A percentile compares a stretch with the other conserved stretches of the same genome.
Evolutionary conservation across 192 early-diverging fungal species (phyloP).

Genomic region (Coemansia sp.): DNA sequence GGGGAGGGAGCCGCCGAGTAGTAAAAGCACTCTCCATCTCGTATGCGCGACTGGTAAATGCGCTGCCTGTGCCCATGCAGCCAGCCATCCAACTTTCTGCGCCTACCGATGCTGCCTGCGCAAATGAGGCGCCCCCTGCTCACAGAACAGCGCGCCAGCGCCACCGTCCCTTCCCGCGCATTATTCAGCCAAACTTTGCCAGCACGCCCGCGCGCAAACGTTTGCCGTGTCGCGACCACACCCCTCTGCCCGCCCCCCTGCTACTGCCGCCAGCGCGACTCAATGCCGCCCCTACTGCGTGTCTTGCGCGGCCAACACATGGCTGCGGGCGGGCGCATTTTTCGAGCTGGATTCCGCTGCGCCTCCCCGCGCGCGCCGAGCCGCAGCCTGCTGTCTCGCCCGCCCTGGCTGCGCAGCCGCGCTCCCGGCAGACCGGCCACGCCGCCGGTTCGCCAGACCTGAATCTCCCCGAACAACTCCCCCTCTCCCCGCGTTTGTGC

Average conservation of each 20-base stretch:
- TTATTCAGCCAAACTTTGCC: background rate
- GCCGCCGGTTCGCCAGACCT: too few relatives aligned
- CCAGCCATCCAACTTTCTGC: background rate
- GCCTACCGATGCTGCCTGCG: background rate
- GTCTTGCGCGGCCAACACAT: too few relatives aligned
- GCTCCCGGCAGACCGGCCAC: background rate
- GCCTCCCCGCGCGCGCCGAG: too few relatives aligned
- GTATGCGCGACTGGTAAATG: slow-evolving; percentile 15
- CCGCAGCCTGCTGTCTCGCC: background rate
- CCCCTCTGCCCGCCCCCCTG: background rate
- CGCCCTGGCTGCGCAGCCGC: background rate
- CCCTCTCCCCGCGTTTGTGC: too few relatives aligned
- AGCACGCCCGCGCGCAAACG: background rate
- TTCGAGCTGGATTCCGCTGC: too few relatives aligned
- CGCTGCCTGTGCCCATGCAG: slow-evolving; percentile 2
- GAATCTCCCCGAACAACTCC: too few relatives aligned
- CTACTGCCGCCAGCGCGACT: background rate
- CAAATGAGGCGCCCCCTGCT: slow-evolving; percentile 14
- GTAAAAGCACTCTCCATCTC: background rate
- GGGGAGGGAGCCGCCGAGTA: background rate
- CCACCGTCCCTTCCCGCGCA: slow-evolving; percentile 16
- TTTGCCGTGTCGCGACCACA: background rate
- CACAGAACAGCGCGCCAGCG: slow-evolving; percentile 19
- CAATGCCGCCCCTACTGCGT: background rate
- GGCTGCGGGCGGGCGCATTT: too few relatives aligned